Percentiles rank a stretch among this genome's conserved stretches.
Conservation (phyloP, 352 stramenopile species). For the Phytophthora tentaculata region DNA sequence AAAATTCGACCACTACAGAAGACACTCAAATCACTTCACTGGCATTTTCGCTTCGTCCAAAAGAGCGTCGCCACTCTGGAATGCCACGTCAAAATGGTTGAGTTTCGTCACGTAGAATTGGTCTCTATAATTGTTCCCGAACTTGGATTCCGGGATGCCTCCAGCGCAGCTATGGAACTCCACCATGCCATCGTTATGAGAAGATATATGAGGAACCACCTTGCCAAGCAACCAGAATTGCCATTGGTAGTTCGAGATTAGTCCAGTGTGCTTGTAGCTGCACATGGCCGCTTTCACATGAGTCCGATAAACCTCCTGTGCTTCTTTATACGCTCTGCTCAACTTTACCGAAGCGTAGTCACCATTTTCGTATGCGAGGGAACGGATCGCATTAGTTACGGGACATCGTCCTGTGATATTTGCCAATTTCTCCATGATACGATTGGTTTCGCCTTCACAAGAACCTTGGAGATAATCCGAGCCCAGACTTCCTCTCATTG, state of each 20-base stretch:
- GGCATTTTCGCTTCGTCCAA: slow-evolving; percentile 50
- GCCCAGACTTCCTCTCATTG: slow-evolving; percentile 43
- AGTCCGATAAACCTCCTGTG: slow-evolving; percentile 28
- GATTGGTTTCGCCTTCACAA: slow-evolving; percentile 29
- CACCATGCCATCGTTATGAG: slow-evolving; percentile 36
- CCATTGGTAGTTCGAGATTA: slow-evolving; percentile 33
- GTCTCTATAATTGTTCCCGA: slow-evolving; percentile 35
- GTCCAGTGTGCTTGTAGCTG: slow-evolving; percentile 29
- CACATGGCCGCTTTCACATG: slow-evolving; percentile 28
- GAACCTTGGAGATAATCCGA: slow-evolving; percentile 38
- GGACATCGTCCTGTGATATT: slow-evolving; percentile 19
- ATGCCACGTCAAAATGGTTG: slow-evolving; percentile 43
- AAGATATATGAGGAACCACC: slow-evolving; percentile 36
- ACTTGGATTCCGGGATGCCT: slow-evolving; percentile 29
- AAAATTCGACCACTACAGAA: slow-evolving; percentile 37
- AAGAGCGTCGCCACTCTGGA: slow-evolving; percentile 49
- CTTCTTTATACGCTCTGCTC: slow-evolving; percentile 31
- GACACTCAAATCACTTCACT: slow-evolving; percentile 63
- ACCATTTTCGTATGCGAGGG: slow-evolving; percentile 38
- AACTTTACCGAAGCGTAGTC: slow-evolving; percentile 22
- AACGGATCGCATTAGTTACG: slow-evolving; percentile 23
- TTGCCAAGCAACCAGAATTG: slow-evolving; percentile 10
- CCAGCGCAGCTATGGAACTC: slow-evolving; percentile 48
- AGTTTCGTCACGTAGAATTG: slow-evolving; percentile 45
- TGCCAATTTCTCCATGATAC: slow-evolving; percentile 27